These are phyloP conservation scores for Leptodermis oblonga DNA, from an alignment of 257 asterid species.

Conservation along the genomic window DNA sequence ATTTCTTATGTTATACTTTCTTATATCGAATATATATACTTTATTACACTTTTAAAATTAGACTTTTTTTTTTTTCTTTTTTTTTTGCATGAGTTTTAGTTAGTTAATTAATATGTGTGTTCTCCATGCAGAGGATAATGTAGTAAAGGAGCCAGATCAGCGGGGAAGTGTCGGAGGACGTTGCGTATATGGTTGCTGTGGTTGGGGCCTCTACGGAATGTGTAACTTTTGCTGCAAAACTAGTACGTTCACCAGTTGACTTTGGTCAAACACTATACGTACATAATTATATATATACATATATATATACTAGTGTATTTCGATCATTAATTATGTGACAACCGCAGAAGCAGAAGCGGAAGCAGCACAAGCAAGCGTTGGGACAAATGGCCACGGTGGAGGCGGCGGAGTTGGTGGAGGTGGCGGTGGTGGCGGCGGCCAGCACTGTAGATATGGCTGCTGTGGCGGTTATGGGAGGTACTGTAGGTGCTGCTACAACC, in stretches of 20 bases:
- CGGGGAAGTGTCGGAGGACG: background rate
- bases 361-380: background rate
- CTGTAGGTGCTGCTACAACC: conserved; percentile 17
- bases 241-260: no score
- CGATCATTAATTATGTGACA: background rate
- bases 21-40: no score
- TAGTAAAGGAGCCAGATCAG: background rate
- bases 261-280: no score
- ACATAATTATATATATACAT: no score
- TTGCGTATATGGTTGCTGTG: conserved; percentile 10
- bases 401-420: background rate
- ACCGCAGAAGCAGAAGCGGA: background rate
- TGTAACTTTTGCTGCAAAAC: background rate
- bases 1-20: no score
- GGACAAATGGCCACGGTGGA: background rate
- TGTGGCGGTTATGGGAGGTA: conserved; percentile 8
- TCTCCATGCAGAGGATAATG: background rate
- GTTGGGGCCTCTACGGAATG: background rate
- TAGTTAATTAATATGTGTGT: background rate
- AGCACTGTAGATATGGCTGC: conserved; percentile 14
- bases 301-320: no score
- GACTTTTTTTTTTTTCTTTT: no score
- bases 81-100: no score
- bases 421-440: background rate
- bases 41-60: no score